Conservation (phyloP, 2,329 filamentous ascomycete genomes). For the Hypomyces rosellus region DNA sequence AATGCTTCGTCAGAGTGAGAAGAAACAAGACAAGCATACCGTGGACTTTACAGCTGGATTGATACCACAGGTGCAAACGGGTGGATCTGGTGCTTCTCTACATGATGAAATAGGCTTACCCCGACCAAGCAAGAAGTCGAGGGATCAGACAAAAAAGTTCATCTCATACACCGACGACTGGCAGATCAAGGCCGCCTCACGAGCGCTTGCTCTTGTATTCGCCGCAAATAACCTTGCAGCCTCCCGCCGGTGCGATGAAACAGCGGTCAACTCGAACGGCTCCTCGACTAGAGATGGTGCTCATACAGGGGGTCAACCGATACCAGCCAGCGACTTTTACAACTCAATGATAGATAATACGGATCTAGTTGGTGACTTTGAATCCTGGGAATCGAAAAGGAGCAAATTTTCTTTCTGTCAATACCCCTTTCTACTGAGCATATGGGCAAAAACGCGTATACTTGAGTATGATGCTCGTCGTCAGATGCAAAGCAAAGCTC, state of each 20-base stretch:
- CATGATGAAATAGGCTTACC: constrained; percentile 66
- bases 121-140: constrained; percentile 45
- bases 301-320: constrained; percentile 51
- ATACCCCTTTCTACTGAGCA: constrained; percentile 85
- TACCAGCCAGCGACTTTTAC: constrained; percentile 82
- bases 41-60: constrained; percentile 60
- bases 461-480: constrained; percentile 80
- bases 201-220: constrained; percentile 75
- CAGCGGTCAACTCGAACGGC: constrained; percentile 12
- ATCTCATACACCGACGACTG: constrained; percentile 75
- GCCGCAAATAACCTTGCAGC: constrained; percentile 62
- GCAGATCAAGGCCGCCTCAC: constrained; percentile 77
- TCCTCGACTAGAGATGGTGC: constrained; percentile 16
- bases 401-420: constrained; percentile 83
- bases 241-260: constrained; percentile 28
- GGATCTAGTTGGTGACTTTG: constrained; percentile 81
- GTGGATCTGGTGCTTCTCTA: constrained; percentile 62
- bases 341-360: constrained; percentile 78
- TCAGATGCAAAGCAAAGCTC: constrained; percentile 83
- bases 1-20: constrained; percentile 63
- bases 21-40: constrained; percentile 49
- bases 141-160: constrained; percentile 45
- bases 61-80: constrained; percentile 64
- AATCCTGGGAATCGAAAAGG: constrained; percentile 72
- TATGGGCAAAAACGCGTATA: constrained; percentile 87